These are phyloP conservation scores for Arabis alpina DNA, from an alignment of 345 rosid genomes.

Conservation along the genomic window DNA sequence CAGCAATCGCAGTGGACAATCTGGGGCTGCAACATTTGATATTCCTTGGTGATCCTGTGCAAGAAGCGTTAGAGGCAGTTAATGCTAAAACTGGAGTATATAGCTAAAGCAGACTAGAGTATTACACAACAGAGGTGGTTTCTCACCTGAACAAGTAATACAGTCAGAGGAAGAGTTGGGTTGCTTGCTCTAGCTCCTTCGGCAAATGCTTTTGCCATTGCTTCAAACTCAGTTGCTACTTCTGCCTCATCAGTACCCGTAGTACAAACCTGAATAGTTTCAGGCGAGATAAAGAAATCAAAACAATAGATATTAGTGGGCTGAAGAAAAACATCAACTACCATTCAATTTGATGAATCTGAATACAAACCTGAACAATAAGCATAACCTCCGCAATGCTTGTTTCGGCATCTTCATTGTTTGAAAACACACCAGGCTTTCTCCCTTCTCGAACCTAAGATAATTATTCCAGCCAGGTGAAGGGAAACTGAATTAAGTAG, in stretches of 20 bases:
- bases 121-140: neutral
- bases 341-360: slow-evolving; percentile 5
- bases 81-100: neutral
- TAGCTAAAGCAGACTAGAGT: neutral
- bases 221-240: slow-evolving; percentile 63
- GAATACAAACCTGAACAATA: slow-evolving; percentile 81
- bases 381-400: slow-evolving; percentile 87
- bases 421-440: slow-evolving; percentile 47
- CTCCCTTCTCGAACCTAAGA: slow-evolving; percentile 96
- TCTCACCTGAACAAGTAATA: slow-evolving; percentile 58
- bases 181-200: slow-evolving; percentile 65
- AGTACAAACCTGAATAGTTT: slow-evolving; percentile 57
- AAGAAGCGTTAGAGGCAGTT: slow-evolving; percentile 19
- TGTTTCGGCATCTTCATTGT: slow-evolving; percentile 51
- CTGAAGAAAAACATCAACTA: neutral
- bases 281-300: slow-evolving; percentile 7
- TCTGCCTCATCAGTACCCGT: slow-evolving; percentile 55
- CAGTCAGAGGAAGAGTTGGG: slow-evolving; percentile 78
- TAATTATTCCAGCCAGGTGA: slow-evolving; percentile 16
- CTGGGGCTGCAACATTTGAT: slow-evolving; percentile 88
- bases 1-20: slow-evolving; percentile 69
- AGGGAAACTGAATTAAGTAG: neutral
- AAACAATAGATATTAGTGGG: slow-evolving; percentile 5
- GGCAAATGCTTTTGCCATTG: slow-evolving; percentile 67
- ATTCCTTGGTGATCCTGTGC: slow-evolving; percentile 90